A percentile compares a stretch with the other conserved stretches of the same genome.
These are phyloP conservation scores for Alternaria longipes DNA, from an alignment of 2,329 filamentous ascomycete genomes.

Conservation along the genomic window DNA sequence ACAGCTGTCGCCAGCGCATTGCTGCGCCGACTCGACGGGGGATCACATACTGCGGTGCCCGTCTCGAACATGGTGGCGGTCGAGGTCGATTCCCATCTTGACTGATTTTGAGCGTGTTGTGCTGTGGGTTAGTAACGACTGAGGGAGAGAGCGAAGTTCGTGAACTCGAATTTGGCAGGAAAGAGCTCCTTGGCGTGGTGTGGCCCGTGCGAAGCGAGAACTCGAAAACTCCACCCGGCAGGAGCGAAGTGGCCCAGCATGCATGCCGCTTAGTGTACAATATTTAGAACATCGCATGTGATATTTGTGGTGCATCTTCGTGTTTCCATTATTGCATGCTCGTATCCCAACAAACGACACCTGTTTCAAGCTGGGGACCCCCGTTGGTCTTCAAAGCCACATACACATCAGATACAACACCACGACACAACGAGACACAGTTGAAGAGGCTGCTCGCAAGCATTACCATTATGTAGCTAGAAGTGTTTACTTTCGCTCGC, in stretches of 20 bases:
- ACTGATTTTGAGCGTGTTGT: slow-evolving; percentile 46
- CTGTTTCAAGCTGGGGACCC: not conserved
- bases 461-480: slow-evolving; percentile 50
- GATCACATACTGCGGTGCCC: slow-evolving; percentile 70
- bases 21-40: slow-evolving; percentile 52
- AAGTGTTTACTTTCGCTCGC: slow-evolving; percentile 32
- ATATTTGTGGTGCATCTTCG: not conserved
- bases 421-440: not conserved
- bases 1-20: slow-evolving; percentile 52
- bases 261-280: not conserved
- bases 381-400: not conserved
- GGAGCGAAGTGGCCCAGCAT: slow-evolving; percentile 1
- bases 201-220: slow-evolving; percentile 18
- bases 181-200: slow-evolving; percentile 21
- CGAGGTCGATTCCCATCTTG: slow-evolving; percentile 56
- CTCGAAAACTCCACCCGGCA: slow-evolving; percentile 9
- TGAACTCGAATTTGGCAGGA: slow-evolving; percentile 25
- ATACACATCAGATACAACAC: not conserved
- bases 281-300: not conserved
- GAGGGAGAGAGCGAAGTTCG: slow-evolving; percentile 21
- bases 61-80: slow-evolving; percentile 70
- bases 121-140: slow-evolving; percentile 45
- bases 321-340: not conserved
- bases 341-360: not conserved
- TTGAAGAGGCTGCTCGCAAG: slow-evolving; percentile 14